A percentile compares a stretch with the other conserved stretches of the same genome.
Conservation (phyloP, 2,329 filamentous ascomycete genomes). For the Talaromyces marneffei region DNA sequence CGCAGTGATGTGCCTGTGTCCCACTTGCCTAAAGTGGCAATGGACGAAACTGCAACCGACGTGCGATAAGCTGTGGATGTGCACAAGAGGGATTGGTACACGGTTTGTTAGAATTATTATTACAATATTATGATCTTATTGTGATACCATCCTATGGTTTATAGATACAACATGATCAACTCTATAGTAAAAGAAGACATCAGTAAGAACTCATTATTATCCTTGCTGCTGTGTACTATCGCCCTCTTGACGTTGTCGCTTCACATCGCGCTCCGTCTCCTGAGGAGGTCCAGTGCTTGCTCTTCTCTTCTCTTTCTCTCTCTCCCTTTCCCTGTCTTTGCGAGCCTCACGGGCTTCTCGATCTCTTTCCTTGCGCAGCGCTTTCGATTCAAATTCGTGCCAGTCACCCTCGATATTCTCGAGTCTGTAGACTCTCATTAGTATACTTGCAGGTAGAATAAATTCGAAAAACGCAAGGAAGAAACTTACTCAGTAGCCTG, state of each 20-base stretch:
- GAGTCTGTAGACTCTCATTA: conserved; percentile 48
- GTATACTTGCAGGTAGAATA: not conserved
- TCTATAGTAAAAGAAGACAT: not conserved
- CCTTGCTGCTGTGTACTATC: conserved; percentile 12
- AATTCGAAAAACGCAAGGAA: too few species aligned
- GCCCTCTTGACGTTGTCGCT: conserved; percentile 31
- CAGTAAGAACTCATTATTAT: not conserved
- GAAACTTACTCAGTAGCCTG: conserved; percentile 72
- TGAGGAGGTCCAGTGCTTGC: conserved; percentile 29
- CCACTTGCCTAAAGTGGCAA: not conserved
- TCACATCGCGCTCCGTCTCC: conserved; percentile 36
- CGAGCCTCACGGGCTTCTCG: conserved; percentile 47
- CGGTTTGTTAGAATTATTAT: too few species aligned
- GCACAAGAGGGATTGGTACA: too few species aligned
- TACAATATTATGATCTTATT: not conserved
- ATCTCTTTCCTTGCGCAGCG: conserved; percentile 78
- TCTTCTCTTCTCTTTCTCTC: conserved; percentile 50
- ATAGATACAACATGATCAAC: not conserved
- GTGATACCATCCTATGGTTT: not conserved
- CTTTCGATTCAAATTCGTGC: conserved; percentile 98
- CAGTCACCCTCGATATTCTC: conserved; percentile 83
- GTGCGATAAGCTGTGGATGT: too few species aligned
- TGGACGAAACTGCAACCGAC: not conserved
- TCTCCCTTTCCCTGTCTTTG: conserved; percentile 42
- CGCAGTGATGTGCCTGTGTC: not conserved